phyloP scores from a whole-genome alignment of 176 grass and related monocot species.

The Panicum miliaceum region DNA sequence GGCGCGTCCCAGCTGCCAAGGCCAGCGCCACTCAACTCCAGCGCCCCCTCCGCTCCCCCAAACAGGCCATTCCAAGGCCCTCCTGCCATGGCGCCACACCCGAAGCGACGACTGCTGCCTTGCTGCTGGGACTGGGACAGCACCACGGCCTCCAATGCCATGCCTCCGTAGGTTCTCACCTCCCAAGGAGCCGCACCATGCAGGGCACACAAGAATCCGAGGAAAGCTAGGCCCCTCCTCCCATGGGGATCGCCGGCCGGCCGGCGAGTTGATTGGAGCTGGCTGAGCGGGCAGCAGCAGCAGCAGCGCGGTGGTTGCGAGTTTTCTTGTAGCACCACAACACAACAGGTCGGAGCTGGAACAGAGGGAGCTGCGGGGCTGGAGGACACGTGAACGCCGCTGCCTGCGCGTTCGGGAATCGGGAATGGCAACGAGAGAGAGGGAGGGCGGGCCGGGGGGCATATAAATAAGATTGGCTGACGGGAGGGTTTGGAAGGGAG shows the following conservation, averaged over 20 bases:
- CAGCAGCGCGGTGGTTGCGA: conserved; percentile 25
- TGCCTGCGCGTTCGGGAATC: conserved; percentile 31
- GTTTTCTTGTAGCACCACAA: conserved; percentile 18
- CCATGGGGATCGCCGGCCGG: conserved; percentile 34
- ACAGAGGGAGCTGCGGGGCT: not conserved
- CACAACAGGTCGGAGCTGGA: conserved; percentile 12
- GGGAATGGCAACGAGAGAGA: conserved; percentile 12
- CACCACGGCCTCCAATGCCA: conserved; percentile 89
- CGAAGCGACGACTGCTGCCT: conserved; percentile 34
- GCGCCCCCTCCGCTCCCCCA: conserved; percentile 33
- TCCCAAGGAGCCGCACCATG: conserved; percentile 25
- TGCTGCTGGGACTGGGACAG: conserved; percentile 59
- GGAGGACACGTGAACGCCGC: conserved; percentile 48
- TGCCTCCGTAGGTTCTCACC: conserved; percentile 36
- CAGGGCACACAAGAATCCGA: not conserved
- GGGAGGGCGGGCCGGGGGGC: not conserved
- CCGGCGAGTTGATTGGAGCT: not conserved
- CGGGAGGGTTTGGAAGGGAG: conserved; percentile 56
- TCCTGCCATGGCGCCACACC: conserved; percentile 56
- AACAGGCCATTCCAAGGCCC: conserved; percentile 43
- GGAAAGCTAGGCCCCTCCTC: conserved; percentile 12
- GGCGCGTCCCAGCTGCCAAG: conserved; percentile 40
- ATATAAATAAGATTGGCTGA: conserved; percentile 45
- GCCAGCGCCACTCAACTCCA: conserved; percentile 13
- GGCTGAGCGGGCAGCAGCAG: no score